phyloP scores from a whole-genome alignment of 2,329 filamentous ascomycete genomes.

The Scytalidium sp. region DNA sequence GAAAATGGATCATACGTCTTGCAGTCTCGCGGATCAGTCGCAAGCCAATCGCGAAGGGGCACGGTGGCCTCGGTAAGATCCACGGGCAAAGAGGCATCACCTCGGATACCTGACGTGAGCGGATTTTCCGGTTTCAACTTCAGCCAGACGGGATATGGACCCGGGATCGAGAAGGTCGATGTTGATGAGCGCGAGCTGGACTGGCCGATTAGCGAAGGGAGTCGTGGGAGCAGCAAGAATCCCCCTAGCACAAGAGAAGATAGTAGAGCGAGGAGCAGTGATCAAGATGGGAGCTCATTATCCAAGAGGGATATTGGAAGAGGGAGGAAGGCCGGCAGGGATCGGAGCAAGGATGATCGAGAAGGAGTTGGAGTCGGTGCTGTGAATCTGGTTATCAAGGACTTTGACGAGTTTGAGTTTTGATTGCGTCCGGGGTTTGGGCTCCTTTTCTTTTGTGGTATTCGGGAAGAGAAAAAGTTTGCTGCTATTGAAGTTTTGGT shows the following conservation, averaged over 20 bases:
- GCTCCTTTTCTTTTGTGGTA: too few species aligned
- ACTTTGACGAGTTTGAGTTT: constrained; percentile 16
- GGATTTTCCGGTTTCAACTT: not conserved
- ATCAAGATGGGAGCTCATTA: not conserved
- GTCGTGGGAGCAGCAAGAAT: not conserved
- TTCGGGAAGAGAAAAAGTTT: too few species aligned
- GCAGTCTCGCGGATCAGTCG: constrained; percentile 6
- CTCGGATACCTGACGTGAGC: not conserved
- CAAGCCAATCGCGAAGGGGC: constrained; percentile 1
- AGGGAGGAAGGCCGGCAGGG: not conserved
- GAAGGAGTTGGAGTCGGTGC: not conserved
- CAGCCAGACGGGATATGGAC: constrained; percentile 14
- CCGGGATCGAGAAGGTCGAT: constrained; percentile 18
- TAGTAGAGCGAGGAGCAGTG: not conserved
- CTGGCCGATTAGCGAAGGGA: constrained; percentile 17
- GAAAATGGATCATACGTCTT: constrained; percentile 7
- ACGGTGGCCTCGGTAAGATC: not conserved
- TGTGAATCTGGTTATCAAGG: constrained; percentile 11
- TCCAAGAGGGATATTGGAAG: not conserved
- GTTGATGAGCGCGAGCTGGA: constrained; percentile 8
- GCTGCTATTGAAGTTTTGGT: too few species aligned
- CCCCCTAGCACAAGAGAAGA: not conserved
- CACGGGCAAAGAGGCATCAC: not conserved
- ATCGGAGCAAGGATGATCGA: not conserved
- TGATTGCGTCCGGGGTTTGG: too few species aligned